Evolutionary conservation across 352 stramenopile genomes (phyloP).

Genomic region (Phytophthora agathidicida): DNA sequence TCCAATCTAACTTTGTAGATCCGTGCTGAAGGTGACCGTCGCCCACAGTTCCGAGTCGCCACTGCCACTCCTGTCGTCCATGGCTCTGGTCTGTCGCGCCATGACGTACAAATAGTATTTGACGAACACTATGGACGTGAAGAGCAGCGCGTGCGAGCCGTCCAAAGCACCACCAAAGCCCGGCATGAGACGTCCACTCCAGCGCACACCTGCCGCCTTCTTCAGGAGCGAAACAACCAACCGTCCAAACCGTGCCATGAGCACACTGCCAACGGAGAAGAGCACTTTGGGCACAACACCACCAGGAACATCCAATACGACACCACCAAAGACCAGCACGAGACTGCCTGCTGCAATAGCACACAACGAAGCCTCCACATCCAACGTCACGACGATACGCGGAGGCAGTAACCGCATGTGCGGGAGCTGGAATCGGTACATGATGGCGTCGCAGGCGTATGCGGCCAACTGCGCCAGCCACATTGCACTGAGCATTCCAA

Average conservation of each 20-base stretch:
- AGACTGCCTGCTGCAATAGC: slow-evolving; percentile 45
- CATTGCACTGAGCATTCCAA: slow-evolving; percentile 50
- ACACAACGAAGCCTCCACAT: slow-evolving; percentile 52
- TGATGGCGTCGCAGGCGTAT: slow-evolving; percentile 57
- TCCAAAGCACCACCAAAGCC: slow-evolving; percentile 94
- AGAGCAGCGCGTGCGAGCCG: slow-evolving; percentile 91
- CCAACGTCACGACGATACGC: slow-evolving; percentile 49
- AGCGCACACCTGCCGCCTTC: slow-evolving; percentile 91
- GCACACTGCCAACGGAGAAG: slow-evolving; percentile 80
- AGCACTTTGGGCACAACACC: slow-evolving; percentile 71
- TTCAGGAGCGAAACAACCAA: slow-evolving; percentile 94
- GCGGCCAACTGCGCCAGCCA: slow-evolving; percentile 53
- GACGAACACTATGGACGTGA: slow-evolving; percentile 63
- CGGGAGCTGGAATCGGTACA: slow-evolving; percentile 56
- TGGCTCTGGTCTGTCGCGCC: slow-evolving; percentile 10
- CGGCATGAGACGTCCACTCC: slow-evolving; percentile 92
- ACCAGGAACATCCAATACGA: slow-evolving; percentile 36
- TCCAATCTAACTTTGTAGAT: slow-evolving; percentile 14
- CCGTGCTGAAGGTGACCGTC: slow-evolving; percentile 36
- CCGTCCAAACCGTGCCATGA: slow-evolving; percentile 91
- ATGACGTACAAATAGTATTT: slow-evolving; percentile 55
- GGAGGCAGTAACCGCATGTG: slow-evolving; percentile 50
- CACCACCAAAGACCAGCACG: slow-evolving; percentile 41
- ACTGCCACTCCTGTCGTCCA: slow-evolving; percentile 15
- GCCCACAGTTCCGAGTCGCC: slow-evolving; percentile 27